Base-by-base conservation (phyloP, 176 grass and related monocot genomes). In the Oryza glaberrima region DNA sequence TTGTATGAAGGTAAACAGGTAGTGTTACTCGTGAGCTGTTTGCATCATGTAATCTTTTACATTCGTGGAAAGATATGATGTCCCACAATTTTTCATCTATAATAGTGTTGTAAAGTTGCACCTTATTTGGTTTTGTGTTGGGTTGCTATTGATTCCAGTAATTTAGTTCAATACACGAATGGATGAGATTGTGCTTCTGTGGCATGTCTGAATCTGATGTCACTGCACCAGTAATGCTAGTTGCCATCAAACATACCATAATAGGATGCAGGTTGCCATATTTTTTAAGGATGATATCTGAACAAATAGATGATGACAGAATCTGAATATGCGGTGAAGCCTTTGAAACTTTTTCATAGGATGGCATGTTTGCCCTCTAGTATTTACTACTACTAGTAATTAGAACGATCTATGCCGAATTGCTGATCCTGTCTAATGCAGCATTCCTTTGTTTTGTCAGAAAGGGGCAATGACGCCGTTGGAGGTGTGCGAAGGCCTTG, bases 381-480 rank as follows among this genome's bases (percentile, higher is more conserved):
- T 60, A 81, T 32, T 32, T 32, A 56, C 3, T 67, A 35, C 3
- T 56, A 35, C 1, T 47, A 68, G 43, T 10, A 17, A 2, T 3
- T 22, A 49, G 15, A 46, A 36, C 20, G 25, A 35, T 84, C 36
- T 22, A 78, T 30, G 73, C 58, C 48, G 45, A 12, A 43, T 61
- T 30, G 73, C 60, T 61, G 45, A 17, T 78, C 7, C 46, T 40
- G 11, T 16, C 47, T 87, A 73, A 87, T 10, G 52, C 14, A 63
- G 9, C 9, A 79, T 63, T 65, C 17, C 38, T 87, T 87, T 83
- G 16, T 38, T 78, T 51, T 48, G 54, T 49, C 67, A 92, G 93
- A 95, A 86, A 88, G 90, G 90, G 44, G 93, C 93, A 83, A 95
- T 95, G 93, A 88, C 90, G 61, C 83, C 90, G 13, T 79, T 86